These are phyloP conservation scores for Aspergillus sp. DNA, from an alignment of 2,329 filamentous ascomycete genomes.

Conservation along the genomic window DNA sequence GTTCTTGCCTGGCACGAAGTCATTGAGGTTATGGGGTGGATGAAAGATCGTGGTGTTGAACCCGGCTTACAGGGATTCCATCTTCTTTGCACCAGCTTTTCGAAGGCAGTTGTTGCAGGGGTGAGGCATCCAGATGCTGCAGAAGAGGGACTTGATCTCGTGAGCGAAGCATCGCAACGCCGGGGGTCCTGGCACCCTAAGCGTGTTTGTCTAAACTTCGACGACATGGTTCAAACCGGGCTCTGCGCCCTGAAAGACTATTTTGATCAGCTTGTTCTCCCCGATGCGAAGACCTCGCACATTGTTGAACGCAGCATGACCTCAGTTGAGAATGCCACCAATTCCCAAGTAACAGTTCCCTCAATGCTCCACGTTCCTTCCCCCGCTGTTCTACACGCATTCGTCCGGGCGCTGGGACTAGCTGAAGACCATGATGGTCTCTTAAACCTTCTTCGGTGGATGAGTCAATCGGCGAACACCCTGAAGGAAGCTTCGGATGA, in stretches of 20 bases:
- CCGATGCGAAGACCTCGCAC: constrained; percentile 15
- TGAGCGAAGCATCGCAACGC: constrained; percentile 13
- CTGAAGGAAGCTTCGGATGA: constrained; percentile 32
- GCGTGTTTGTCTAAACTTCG: constrained; percentile 10
- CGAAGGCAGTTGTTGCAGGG: constrained; percentile 28
- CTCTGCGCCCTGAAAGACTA: constrained; percentile 28
- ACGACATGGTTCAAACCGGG: constrained; percentile 26
- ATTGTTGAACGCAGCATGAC: constrained; percentile 16
- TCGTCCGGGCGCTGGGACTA: constrained; percentile 37
- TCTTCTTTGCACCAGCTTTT: constrained; percentile 31
- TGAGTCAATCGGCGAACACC: constrained; percentile 28
- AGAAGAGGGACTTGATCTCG: constrained; percentile 20
- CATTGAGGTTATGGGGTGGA: constrained; percentile 26
- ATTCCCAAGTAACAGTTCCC: constrained; percentile 20
- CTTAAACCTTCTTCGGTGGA: constrained; percentile 38
- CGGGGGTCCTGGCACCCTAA: constrained; percentile 4
- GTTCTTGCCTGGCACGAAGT: constrained; percentile 36
- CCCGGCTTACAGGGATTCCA: constrained; percentile 29
- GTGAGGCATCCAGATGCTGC: constrained; percentile 20
- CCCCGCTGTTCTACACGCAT: constrained; percentile 36
- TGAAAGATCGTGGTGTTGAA: constrained; percentile 26
- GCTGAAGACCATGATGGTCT: constrained; percentile 36
- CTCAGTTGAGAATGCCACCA: constrained; percentile 4
- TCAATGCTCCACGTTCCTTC: constrained; percentile 30
- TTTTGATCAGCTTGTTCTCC: constrained; percentile 32